Base-by-base conservation (phyloP, 2,329 filamentous ascomycete species). In the Beauveria scarabaeidicola region DNA sequence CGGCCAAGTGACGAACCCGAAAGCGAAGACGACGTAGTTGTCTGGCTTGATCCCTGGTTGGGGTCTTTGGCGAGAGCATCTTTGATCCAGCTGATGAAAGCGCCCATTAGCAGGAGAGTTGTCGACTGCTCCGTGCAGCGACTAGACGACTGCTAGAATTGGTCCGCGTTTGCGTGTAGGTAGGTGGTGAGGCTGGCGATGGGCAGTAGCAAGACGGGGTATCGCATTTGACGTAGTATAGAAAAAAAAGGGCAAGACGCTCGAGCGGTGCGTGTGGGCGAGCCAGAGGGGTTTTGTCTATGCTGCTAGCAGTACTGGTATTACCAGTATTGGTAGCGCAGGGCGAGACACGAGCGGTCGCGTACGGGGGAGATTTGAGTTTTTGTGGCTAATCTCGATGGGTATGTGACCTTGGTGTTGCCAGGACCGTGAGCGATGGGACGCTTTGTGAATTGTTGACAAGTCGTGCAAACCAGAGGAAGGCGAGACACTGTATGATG, bases 1-100 rank as follows among this genome's bases (percentile, higher is more conserved):
- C 41, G 25, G 38, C 44, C 62, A 61, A 38, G 23, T 61, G 25
- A 65, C 69, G 63, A n/a, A 74, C 72, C 69, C 63, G 69, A 75
- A 32, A 73, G 60, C 3, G 73, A 75, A 53, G 68, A 65, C 29
- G 73, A 72, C 52, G 68, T 58, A 23, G 62, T 64, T 15, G 47
- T 48, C 7, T 60, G 47, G n/a, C 66, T 67, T 9, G 65, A 65
- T 52, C 69, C 69, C 57, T 65, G 61, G 27, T 64, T 63, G 10
- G 60, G 48, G 36, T 68, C 54, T 43, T 64, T 64, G 41, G 62
- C 52, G 29, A 71, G 59, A 60, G 73, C 70, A 5, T 67, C 59
- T 58, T 73, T 66, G 62, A 75, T 68, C 73, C 73, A 75, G 53
- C 69, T 71, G 61, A 75, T 72, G 53, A 75, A 74, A 62, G 65